A percentile compares a stretch with the other conserved stretches of the same genome.
Evolutionary conservation across 345 rosid species (phyloP).

Genomic region (Eucalyptus guilfoylei): DNA sequence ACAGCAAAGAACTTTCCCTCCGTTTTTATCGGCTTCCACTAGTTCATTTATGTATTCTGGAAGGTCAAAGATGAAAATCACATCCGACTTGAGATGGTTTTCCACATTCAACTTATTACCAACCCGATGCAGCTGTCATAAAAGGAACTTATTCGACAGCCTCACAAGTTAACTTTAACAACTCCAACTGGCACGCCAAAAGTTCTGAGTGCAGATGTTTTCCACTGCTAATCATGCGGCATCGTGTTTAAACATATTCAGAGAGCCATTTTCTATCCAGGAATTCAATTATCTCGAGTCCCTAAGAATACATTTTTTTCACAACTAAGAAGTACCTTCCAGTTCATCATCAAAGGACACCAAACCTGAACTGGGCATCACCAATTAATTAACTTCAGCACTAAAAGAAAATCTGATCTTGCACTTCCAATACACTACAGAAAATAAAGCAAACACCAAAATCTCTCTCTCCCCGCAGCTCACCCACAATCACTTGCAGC

Average conservation of each 20-base stretch:
- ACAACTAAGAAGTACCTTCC: neutral
- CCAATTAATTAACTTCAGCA: neutral
- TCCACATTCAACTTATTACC: neutral
- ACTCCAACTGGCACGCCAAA: neutral
- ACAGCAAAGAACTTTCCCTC: conserved; percentile 32
- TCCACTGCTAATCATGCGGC: neutral
- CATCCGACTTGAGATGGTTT: neutral
- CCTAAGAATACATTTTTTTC: neutral
- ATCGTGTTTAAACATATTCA: neutral
- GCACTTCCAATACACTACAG: neutral
- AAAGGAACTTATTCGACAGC: neutral
- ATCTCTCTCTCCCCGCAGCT: neutral
- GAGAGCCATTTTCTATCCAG: neutral
- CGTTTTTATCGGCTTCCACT: conserved; percentile 42
- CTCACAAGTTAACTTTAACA: neutral
- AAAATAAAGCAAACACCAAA: neutral
- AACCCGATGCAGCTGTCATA: neutral
- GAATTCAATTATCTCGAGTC: neutral
- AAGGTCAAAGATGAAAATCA: neutral
- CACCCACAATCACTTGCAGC: neutral
- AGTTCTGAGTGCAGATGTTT: neutral
- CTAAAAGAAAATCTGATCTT: neutral
- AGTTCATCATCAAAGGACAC: neutral
- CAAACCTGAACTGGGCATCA: neutral
- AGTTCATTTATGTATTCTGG: conserved; percentile 53